These are phyloP conservation scores for Sarcodon sp. DNA, from an alignment of 768 basidiomycete genomes.

Conservation along the genomic window DNA sequence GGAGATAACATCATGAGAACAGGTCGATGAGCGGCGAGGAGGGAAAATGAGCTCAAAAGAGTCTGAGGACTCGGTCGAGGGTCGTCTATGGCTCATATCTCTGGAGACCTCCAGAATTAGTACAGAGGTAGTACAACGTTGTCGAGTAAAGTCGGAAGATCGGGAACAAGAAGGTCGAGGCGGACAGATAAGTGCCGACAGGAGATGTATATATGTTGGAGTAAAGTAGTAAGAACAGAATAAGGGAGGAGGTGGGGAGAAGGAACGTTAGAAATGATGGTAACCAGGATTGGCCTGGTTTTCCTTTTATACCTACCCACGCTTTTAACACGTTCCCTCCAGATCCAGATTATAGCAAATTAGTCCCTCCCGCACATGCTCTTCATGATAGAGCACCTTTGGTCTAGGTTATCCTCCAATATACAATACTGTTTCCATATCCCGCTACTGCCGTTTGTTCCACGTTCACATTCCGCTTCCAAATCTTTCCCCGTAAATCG, in stretches of 20 bases:
- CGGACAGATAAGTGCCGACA: too few species aligned
- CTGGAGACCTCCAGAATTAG: too few species aligned
- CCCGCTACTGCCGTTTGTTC: conserved; percentile 55
- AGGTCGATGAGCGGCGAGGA: conserved; percentile 9
- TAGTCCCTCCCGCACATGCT: too few species aligned
- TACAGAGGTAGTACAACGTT: too few species aligned
- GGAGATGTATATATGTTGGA: conserved; percentile 2
- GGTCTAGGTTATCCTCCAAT: conserved; percentile 41
- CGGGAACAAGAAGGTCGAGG: too few species aligned
- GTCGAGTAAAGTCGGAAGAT: too few species aligned
- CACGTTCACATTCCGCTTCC: conserved; percentile 46
- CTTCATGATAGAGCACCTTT: too few species aligned
- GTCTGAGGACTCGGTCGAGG: neutral
- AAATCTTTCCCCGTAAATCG: conserved; percentile 47
- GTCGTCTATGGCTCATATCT: neutral
- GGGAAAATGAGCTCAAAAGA: conserved; percentile 8
- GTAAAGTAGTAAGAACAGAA: conserved; percentile 20
- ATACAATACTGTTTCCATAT: conserved; percentile 50
- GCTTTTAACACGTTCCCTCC: too few species aligned
- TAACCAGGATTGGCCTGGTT: neutral
- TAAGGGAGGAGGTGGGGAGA: conserved; percentile 6
- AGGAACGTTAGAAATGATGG: conserved; percentile 5
- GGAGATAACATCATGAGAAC: conserved; percentile 10
- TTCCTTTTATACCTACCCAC: neutral
- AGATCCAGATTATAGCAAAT: too few species aligned